phyloP scores from a whole-genome alignment of 148 eudicot genomes.

The Linanthus parryae region DNA sequence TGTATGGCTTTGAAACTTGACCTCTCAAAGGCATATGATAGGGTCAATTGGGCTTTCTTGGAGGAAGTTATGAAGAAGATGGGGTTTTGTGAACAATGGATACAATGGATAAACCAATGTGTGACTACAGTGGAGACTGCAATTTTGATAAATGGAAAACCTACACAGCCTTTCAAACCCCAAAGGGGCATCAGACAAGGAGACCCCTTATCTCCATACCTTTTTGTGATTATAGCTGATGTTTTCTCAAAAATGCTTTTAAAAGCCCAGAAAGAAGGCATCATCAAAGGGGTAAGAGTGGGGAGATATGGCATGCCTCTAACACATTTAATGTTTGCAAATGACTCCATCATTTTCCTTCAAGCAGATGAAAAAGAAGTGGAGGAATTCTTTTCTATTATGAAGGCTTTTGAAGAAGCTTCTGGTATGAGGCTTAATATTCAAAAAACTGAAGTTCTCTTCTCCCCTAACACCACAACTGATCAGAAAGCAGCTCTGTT shows the following conservation, averaged over 20 bases:
- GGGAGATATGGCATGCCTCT: neutral
- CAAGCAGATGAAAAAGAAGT: no score
- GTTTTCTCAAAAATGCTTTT: neutral
- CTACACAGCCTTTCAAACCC: neutral
- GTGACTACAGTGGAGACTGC: neutral
- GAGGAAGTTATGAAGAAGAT: neutral
- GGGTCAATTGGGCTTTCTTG: neutral
- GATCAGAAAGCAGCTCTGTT: no score
- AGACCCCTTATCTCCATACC: neutral
- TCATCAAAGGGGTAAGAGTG: neutral
- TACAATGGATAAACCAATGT: neutral
- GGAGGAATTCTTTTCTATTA: no score
- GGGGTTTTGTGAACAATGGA: neutral
- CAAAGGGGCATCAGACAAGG: neutral
- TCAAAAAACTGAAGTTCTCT: no score
- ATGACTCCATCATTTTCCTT: neutral
- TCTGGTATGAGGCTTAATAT: no score
- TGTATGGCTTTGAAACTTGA: neutral
- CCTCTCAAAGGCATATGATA: slow-evolving; percentile 3
- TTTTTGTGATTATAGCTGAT: neutral
- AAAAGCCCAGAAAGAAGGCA: neutral
- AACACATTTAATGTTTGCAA: neutral
- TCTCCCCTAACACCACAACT: no score
- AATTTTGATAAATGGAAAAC: neutral
- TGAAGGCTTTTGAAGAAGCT: no score